These are phyloP conservation scores for Fusarium anthophilum DNA, from an alignment of 2,329 filamentous ascomycete species.

Conservation along the genomic window DNA sequence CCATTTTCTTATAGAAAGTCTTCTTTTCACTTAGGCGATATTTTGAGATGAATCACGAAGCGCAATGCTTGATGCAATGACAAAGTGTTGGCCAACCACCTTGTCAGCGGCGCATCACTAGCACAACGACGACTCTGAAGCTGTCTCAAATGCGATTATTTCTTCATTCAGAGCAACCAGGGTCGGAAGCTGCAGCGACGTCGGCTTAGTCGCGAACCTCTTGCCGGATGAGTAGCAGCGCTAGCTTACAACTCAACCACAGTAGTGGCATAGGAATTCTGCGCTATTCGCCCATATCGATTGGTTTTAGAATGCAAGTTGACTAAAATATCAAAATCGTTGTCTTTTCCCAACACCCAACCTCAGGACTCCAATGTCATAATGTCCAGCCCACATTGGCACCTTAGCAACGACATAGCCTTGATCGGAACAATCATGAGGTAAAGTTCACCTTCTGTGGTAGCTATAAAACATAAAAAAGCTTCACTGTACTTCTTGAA, in stretches of 20 bases:
- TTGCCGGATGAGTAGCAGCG: not conserved
- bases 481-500: fast-evolving
- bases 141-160: not conserved
- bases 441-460: not conserved
- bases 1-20: not conserved
- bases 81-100: not conserved
- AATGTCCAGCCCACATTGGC: not conserved
- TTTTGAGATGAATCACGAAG: not conserved
- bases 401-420: not conserved
- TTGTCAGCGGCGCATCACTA: not conserved
- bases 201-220: not conserved
- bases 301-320: not conserved
- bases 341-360: not conserved
- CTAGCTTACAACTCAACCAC: not conserved
- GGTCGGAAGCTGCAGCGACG: not conserved
- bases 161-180: not conserved
- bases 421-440: not conserved
- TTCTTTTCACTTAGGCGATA: no score
- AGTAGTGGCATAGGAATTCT: not conserved
- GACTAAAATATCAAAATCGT: no score
- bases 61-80: not conserved
- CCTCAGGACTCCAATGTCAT: not conserved
- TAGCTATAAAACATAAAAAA: no score
- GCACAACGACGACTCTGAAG: not conserved
- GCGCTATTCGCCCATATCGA: no score